Conservation (phyloP, 257 asterid genomes). For the Solanum corneliomulleri region DNA sequence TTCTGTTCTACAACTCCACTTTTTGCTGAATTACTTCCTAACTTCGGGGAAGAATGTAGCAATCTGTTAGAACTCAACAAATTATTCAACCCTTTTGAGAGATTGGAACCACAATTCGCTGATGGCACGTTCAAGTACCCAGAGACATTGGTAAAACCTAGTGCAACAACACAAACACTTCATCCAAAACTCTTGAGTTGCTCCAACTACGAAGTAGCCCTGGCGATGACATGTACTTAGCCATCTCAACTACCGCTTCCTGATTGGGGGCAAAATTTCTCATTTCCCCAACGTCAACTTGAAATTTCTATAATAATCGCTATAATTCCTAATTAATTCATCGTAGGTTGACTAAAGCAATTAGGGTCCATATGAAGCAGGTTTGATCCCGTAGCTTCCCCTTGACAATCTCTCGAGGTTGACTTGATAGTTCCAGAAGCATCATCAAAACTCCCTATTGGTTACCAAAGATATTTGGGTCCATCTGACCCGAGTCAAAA, state of each 20-base stretch:
- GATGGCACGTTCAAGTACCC: conserved; percentile 46
- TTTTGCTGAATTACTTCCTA: conserved; percentile 15
- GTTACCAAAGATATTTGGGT: background rate
- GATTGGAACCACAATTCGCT: conserved; percentile 23
- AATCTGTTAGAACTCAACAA: conserved; percentile 20
- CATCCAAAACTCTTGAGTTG: conserved; percentile 32
- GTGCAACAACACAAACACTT: conserved; percentile 25
- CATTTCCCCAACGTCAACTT: conserved; percentile 40
- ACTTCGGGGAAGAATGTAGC: conserved; percentile 33
- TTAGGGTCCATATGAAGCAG: background rate
- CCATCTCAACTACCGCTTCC: background rate
- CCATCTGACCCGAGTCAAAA: background rate
- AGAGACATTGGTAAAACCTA: conserved; percentile 25
- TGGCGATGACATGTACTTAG: background rate
- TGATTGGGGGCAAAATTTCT: conserved; percentile 20
- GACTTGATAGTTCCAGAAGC: background rate
- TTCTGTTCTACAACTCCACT: conserved; percentile 38
- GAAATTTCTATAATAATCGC: conserved; percentile 16
- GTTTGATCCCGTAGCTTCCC: conserved; percentile 4
- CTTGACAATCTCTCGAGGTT: background rate
- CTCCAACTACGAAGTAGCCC: conserved; percentile 29
- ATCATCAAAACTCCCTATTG: background rate
- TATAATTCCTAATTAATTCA: background rate
- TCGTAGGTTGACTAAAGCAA: background rate
- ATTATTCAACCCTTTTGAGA: background rate